Percentiles rank a stretch among this genome's conserved stretches.
phyloP scores from a whole-genome alignment of 495 filamentous ascomycete genomes.

The Aspergillus nanangensis region DNA sequence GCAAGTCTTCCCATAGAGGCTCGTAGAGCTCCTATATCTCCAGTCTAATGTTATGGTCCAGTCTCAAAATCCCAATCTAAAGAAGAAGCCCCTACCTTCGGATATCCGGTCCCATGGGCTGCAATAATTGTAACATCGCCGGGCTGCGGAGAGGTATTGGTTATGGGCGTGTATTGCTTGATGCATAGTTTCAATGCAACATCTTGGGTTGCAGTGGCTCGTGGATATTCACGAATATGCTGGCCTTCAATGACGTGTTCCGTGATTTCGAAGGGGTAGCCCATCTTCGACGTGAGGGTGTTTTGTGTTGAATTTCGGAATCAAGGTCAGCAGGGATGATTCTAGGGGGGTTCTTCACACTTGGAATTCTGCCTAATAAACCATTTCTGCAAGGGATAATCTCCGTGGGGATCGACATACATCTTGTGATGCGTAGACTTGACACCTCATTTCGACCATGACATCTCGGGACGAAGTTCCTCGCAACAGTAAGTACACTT shows the following conservation, averaged over 20 bases:
- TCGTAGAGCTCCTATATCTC: slow-evolving; percentile 65
- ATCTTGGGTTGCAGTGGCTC: slow-evolving; percentile 50
- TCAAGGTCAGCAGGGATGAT: too few species aligned
- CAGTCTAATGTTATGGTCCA: not conserved
- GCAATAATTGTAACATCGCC: slow-evolving; percentile 71
- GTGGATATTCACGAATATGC: slow-evolving; percentile 60
- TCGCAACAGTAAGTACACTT: too few species aligned
- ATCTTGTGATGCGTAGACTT: too few species aligned
- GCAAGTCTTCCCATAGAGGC: slow-evolving; percentile 68
- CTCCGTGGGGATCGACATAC: too few species aligned
- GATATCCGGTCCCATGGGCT: slow-evolving; percentile 70
- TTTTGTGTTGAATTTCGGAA: too few species aligned
- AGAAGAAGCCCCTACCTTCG: slow-evolving; percentile 46
- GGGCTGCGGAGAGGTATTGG: slow-evolving; percentile 46
- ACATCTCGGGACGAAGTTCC: too few species aligned
- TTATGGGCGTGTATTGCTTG: slow-evolving; percentile 66
- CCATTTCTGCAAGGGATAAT: too few species aligned
- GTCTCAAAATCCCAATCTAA: not conserved
- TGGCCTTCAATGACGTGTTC: slow-evolving; percentile 53
- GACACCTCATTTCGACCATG: too few species aligned
- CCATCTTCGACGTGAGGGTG: too few species aligned
- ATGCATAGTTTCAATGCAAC: slow-evolving; percentile 54
- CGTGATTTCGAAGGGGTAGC: slow-evolving; percentile 18
- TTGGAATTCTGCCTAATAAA: too few species aligned
- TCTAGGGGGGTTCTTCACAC: too few species aligned